phyloP scores from a whole-genome alignment of 495 filamentous ascomycete genomes.

The Jackrogersella multiformis region DNA sequence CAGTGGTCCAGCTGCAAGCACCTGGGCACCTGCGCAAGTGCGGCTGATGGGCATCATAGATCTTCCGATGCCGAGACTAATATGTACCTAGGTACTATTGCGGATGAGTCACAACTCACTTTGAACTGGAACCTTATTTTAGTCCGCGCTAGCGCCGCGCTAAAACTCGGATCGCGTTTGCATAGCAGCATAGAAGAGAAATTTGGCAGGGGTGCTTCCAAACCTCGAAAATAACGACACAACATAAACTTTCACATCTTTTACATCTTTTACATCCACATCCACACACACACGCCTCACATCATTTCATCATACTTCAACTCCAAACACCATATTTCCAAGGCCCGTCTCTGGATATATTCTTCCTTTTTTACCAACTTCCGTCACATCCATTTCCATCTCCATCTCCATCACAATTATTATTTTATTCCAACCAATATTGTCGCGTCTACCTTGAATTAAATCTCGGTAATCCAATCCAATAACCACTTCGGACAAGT shows the following conservation, averaged over 20 bases:
- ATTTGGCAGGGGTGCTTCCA: slow-evolving; percentile 18
- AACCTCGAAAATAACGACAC: slow-evolving; percentile 1
- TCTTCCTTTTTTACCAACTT: not conserved
- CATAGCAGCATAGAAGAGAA: no score
- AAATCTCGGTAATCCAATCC: not conserved
- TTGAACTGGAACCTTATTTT: slow-evolving; percentile 6
- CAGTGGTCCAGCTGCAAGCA: no score
- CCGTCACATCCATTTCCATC: not conserved
- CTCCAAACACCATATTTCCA: no score
- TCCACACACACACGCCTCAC: no score
- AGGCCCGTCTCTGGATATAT: not conserved
- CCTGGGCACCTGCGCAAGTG: no score
- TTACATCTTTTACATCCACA: not conserved
- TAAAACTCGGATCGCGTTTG: slow-evolving; percentile 35
- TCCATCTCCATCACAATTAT: no score
- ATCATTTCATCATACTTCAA: no score
- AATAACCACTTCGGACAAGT: not conserved
- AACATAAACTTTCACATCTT: slow-evolving; percentile 3
- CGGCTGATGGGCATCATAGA: slow-evolving; percentile 18
- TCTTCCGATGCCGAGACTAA: not conserved
- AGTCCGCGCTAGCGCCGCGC: slow-evolving; percentile 21
- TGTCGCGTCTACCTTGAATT: not conserved
- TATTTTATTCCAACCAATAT: not conserved
- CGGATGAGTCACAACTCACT: slow-evolving; percentile 2
- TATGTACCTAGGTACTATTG: no score